phyloP scores from a whole-genome alignment of 2,329 filamentous ascomycete genomes.

The Hypoxylon sp. region DNA sequence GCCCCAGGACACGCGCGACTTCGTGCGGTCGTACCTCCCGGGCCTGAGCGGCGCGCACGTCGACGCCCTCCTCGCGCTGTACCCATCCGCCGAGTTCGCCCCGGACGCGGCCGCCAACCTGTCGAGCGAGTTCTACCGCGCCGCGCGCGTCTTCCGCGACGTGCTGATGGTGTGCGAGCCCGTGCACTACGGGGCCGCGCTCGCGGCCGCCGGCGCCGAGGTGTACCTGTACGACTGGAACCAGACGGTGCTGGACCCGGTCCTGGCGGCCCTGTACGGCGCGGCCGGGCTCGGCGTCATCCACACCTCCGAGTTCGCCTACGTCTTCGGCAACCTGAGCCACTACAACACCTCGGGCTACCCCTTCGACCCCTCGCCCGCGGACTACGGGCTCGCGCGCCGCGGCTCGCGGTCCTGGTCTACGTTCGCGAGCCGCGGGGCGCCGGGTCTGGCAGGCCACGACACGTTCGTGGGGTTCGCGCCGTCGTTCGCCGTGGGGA shows the following conservation, averaged over 20 bases:
- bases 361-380: slow-evolving; percentile 53
- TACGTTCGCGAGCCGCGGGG: slow-evolving; percentile 58
- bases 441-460: slow-evolving; percentile 49
- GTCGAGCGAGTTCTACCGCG: slow-evolving; percentile 63
- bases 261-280: slow-evolving; percentile 53
- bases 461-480: slow-evolving; percentile 59
- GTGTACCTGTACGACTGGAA: slow-evolving; percentile 67
- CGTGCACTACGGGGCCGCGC: slow-evolving; percentile 56
- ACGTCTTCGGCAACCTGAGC: slow-evolving; percentile 62
- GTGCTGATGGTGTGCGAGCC: slow-evolving; percentile 64
- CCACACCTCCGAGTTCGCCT: slow-evolving; percentile 67
- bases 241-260: slow-evolving; percentile 63
- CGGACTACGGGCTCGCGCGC: slow-evolving; percentile 57
- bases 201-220: slow-evolving; percentile 54
- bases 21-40: slow-evolving; percentile 57
- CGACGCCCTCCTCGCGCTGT: slow-evolving; percentile 60
- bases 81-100: slow-evolving; percentile 62
- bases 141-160: slow-evolving; percentile 63
- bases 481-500: slow-evolving; percentile 51
- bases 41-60: slow-evolving; percentile 53
- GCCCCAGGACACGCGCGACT: slow-evolving; percentile 54
- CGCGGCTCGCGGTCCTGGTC: slow-evolving; percentile 62
- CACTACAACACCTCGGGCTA: slow-evolving; percentile 56
- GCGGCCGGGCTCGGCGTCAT: slow-evolving; percentile 59
- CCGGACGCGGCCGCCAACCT: slow-evolving; percentile 55